Evolutionary conservation across 441 rosid species (phyloP).

Genomic region (Arabidopsis lyrata): DNA sequence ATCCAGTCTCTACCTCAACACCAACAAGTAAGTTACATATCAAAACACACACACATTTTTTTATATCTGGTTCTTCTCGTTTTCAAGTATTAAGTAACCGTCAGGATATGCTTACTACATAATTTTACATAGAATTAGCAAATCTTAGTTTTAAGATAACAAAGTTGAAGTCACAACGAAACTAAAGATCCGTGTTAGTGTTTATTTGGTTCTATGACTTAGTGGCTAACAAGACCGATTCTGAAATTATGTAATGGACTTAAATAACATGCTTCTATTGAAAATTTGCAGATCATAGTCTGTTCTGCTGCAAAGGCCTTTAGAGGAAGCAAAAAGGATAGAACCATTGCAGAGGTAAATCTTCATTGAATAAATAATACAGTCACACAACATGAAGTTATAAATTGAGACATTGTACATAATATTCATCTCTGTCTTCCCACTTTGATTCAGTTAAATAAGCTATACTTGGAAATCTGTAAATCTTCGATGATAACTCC

Average conservation of each 20-base stretch:
- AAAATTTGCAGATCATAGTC: conserved; percentile 64
- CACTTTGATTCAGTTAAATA: conserved; percentile 67
- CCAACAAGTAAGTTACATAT: conserved; percentile 74
- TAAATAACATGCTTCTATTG: conserved; percentile 23
- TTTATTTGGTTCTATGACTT: not conserved
- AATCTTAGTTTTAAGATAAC: conserved; percentile 1
- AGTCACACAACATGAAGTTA: conserved; percentile 6
- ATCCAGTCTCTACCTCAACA: conserved; percentile 96
- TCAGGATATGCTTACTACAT: not conserved
- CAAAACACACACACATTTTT: not conserved
- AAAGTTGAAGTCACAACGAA: conserved; percentile 3
- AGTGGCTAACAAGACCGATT: not conserved
- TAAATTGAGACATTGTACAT: not conserved
- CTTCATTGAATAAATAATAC: not conserved
- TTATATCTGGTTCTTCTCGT: conserved; percentile 7
- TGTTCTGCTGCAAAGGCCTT: conserved; percentile 85
- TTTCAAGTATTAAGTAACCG: not conserved
- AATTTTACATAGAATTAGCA: not conserved
- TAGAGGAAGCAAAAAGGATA: conserved; percentile 85
- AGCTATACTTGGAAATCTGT: conserved; percentile 70
- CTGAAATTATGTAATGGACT: conserved; percentile 6
- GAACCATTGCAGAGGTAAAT: conserved; percentile 68
- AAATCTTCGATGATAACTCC: conserved; percentile 73
- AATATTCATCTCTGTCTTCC: conserved; percentile 28
- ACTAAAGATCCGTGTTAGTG: not conserved